Conservation (phyloP, 495 filamentous ascomycete species). For the Glutinoglossum americanum region DNA sequence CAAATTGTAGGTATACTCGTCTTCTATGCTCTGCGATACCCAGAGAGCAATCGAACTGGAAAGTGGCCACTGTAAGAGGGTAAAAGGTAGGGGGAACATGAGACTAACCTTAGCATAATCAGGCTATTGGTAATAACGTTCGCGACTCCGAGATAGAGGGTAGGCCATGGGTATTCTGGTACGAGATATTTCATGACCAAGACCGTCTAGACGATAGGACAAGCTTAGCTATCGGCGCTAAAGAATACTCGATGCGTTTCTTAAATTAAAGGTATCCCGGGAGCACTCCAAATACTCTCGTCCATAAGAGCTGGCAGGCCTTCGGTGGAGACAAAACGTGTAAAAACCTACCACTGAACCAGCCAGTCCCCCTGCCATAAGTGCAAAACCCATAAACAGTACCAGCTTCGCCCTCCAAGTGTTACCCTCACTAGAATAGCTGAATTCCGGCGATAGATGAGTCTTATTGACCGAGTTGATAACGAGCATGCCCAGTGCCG, state of each 20-base stretch:
- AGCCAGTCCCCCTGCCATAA: constrained; percentile 83
- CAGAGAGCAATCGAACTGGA: constrained; percentile 69
- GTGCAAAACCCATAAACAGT: constrained; percentile 85
- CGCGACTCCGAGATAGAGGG: constrained; percentile 79
- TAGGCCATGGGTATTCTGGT: constrained; percentile 53
- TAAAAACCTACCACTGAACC: constrained; percentile 44
- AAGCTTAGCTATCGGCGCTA: background rate
- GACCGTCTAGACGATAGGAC: constrained; percentile 30
- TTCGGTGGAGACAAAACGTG: background rate
- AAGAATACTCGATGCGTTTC: background rate
- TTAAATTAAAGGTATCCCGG: background rate
- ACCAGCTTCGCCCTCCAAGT: constrained; percentile 95
- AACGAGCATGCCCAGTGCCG: constrained; percentile 82
- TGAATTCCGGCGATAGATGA: constrained; percentile 67
- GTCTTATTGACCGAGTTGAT: constrained; percentile 98
- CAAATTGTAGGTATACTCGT: constrained; percentile 93
- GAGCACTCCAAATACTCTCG: background rate
- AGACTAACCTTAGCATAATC: constrained; percentile 61
- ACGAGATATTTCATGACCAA: constrained; percentile 86
- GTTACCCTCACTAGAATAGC: constrained; percentile 66
- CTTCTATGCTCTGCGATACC: constrained; percentile 97
- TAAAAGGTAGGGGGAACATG: background rate
- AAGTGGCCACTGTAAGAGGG: background rate
- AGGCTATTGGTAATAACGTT: constrained; percentile 75
- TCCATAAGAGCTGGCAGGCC: background rate